Conservation (phyloP, 257 asterid genomes). For the Ligustrum vulgare region DNA sequence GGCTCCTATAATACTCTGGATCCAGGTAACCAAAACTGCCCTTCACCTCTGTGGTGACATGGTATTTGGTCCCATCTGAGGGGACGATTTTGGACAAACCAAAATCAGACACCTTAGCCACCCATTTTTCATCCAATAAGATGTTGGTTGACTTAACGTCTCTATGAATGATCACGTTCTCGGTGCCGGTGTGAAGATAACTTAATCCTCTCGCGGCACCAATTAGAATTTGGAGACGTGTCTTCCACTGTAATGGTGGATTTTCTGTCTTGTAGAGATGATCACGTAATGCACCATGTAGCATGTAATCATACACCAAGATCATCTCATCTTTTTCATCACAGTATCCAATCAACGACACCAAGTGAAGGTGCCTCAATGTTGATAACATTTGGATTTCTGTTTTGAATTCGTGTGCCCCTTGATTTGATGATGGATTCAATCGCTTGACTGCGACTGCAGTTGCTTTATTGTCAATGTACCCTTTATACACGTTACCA, state of each 20-base stretch:
- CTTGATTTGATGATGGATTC: constrained; percentile 51
- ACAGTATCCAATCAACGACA: constrained; percentile 66
- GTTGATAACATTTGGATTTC: constrained; percentile 66
- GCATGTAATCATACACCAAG: constrained; percentile 69
- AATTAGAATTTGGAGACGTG: constrained; percentile 52
- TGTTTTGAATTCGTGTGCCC: constrained; percentile 55
- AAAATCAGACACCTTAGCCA: constrained; percentile 70
- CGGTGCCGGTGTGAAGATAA: constrained; percentile 61
- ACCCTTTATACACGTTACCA: constrained; percentile 60
- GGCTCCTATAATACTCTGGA: constrained; percentile 62
- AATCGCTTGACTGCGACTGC: constrained; percentile 51
- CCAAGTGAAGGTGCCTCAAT: constrained; percentile 60
- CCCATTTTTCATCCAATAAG: constrained; percentile 57
- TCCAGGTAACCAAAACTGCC: constrained; percentile 74
- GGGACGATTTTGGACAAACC: constrained; percentile 75
- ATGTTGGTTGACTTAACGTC: constrained; percentile 75
- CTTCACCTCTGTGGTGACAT: constrained; percentile 69
- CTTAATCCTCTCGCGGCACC: constrained; percentile 69
- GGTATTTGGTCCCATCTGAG: constrained; percentile 30
- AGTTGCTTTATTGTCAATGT: constrained; percentile 33
- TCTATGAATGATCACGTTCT: constrained; percentile 54
- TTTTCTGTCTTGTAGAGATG: constrained; percentile 48
- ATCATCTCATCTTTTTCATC: constrained; percentile 64
- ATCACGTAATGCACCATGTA: constrained; percentile 51
- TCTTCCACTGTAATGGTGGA: constrained; percentile 46